phyloP scores from a whole-genome alignment of 768 basidiomycete species.

The Serendipita sp. region DNA sequence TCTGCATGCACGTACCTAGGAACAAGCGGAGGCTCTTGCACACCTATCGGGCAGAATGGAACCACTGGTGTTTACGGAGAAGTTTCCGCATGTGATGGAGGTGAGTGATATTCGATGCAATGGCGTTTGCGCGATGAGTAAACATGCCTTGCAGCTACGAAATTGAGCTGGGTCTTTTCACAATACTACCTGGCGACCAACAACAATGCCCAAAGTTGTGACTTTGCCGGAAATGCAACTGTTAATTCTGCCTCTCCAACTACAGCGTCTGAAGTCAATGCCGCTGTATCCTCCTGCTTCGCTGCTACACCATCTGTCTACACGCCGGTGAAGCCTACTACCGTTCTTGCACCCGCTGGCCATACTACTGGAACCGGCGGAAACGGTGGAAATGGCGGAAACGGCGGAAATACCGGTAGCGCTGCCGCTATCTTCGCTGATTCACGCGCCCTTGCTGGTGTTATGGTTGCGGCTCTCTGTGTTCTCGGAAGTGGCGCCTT shows the following conservation, averaged over 20 bases:
- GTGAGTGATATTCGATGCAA: slow-evolving; percentile 25
- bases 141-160: slow-evolving; percentile 33
- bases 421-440: neutral
- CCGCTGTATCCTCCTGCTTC: slow-evolving; percentile 52
- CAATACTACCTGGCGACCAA: slow-evolving; percentile 52
- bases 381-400: neutral
- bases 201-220: slow-evolving; percentile 46
- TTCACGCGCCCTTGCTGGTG: neutral
- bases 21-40: slow-evolving; percentile 41
- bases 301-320: slow-evolving; percentile 46
- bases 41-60: slow-evolving; percentile 57
- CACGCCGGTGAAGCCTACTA: slow-evolving; percentile 31
- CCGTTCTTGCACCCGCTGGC: neutral
- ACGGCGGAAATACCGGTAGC: neutral
- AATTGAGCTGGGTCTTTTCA: slow-evolving; percentile 72
- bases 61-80: slow-evolving; percentile 58
- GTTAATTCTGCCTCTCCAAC: slow-evolving; percentile 43
- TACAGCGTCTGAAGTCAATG: slow-evolving; percentile 28
- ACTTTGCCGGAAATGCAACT: slow-evolving; percentile 74
- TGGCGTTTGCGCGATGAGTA: slow-evolving; percentile 6
- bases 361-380: neutral
- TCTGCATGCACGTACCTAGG: slow-evolving; percentile 49
- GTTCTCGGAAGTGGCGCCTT: neutral
- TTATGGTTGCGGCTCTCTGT: neutral
- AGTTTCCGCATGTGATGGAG: slow-evolving; percentile 63